Base-by-base conservation (phyloP, 257 asterid genomes). In the Capsicum rhomboideum region DNA sequence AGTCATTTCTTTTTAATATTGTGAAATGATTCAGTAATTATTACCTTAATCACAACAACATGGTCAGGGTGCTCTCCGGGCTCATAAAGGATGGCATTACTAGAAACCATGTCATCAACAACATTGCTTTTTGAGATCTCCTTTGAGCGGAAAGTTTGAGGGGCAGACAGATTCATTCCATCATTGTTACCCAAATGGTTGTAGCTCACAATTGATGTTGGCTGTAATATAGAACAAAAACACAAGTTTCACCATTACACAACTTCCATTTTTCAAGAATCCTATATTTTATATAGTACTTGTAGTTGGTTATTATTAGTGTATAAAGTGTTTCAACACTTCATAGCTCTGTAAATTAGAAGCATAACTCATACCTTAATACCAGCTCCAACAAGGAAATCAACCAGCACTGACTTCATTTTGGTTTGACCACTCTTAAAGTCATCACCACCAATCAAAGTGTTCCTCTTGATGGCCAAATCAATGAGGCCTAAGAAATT, bases 11-110 rank as follows among this genome's bases (percentile, higher is more conserved):
- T 59, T 46, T 14, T 4, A 40, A 59, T 12, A 3, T 12, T 2
- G 82, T 29, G 69, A 80, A 37, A 29, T 8, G 29, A 12, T 18
- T 63, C 26, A 63, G 50, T 55, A 16, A 28, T 12, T 46, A 20
- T 49, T 89, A 96, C 99, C 99, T 97, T 97, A 61, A 97, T 97
- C 21, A 97, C 99, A 67, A 97, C 98, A 2, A 95, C 98, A 53
- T 97, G 99, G 83, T 97, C 99, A 11, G 98, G 99, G 88, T 97
- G 99, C 88, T 97, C 98, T 6, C 99, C 99, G 0, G 97, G 98
- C 79, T 92, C 98, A 10, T 78, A 97, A 31, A 97, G 99, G 74
- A 97, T 97, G 84, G 93, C 97, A 44, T 97, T 97, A 91, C 99
- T 97, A 34, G 99, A 96, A 72, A 97, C 99, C 98, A 97, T 97